Conservation (phyloP, 306 rosid species). For the Vachellia pachyceras region DNA sequence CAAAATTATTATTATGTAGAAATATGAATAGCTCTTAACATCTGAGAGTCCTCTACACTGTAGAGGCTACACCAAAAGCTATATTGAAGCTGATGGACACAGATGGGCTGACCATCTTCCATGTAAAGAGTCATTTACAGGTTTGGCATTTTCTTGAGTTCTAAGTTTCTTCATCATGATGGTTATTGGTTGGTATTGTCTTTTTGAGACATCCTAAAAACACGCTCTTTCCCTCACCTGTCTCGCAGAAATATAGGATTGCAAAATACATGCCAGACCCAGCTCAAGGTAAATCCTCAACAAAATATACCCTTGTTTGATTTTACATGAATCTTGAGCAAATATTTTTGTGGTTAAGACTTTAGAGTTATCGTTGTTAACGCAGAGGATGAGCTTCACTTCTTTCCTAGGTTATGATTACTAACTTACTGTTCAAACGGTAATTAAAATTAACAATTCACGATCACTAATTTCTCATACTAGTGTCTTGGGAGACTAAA, state of each 20-base stretch:
- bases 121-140: conserved; percentile 78
- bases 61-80: conserved; percentile 96
- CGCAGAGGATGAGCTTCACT: not conserved
- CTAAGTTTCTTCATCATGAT: not conserved
- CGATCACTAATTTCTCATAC: not conserved
- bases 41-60: conserved; percentile 29
- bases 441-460: not conserved
- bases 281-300: conserved; percentile 58
- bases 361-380: not conserved
- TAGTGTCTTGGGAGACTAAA: not conserved
- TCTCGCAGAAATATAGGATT: conserved; percentile 86
- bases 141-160: not conserved
- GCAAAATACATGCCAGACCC: conserved; percentile 84
- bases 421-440: not conserved
- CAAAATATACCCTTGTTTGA: not conserved
- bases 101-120: conserved; percentile 82
- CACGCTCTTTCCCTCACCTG: not conserved
- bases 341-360: not conserved
- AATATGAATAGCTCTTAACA: not conserved
- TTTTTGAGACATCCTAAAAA: not conserved
- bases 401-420: not conserved
- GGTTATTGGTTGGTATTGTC: not conserved
- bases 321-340: conserved; percentile 16
- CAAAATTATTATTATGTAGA: not conserved
- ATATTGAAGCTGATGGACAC: conserved; percentile 79